Conservation (phyloP, 345 rosid genomes). For the Brassica rapa region DNA sequence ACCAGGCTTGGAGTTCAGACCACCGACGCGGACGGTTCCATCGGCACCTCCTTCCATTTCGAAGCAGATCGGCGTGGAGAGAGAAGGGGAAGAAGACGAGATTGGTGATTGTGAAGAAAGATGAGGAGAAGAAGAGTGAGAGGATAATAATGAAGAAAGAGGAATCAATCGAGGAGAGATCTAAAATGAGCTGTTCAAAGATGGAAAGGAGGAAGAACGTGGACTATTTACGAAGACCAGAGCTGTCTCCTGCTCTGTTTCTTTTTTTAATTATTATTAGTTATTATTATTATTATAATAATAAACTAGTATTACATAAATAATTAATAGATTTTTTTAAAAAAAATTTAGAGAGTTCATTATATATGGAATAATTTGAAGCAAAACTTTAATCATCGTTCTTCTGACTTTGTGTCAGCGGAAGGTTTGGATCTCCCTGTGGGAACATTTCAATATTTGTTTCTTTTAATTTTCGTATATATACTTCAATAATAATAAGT, state of each 20-base stretch:
- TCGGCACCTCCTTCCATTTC: constrained; percentile 90
- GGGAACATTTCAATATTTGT: neutral
- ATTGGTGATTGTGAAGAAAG: neutral
- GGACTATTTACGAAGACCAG: constrained; percentile 29
- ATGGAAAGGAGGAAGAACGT: constrained; percentile 32
- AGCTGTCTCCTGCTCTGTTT: constrained; percentile 35
- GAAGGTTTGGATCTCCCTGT: constrained; percentile 33
- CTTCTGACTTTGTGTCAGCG: constrained; percentile 26
- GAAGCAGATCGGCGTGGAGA: constrained; percentile 3
- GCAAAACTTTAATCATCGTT: neutral
- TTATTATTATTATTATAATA: neutral
- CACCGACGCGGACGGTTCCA: constrained; percentile 76
- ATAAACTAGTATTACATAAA: no score
- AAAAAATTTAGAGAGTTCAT: neutral
- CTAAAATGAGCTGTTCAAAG: constrained; percentile 24
- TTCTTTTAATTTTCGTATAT: neutral
- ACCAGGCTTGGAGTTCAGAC: constrained; percentile 59
- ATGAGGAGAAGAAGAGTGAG: neutral
- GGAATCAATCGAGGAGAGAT: constrained; percentile 28
- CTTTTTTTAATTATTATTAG: neutral
- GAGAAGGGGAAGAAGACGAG: neutral
- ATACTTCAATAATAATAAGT: neutral
- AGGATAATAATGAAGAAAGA: neutral
- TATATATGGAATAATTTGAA: neutral
- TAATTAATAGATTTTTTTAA: neutral